A percentile compares a stretch with the other conserved stretches of the same genome.
Conservation (phyloP, 768 basidiomycete genomes). For the Hydnomerulius pinastri region DNA sequence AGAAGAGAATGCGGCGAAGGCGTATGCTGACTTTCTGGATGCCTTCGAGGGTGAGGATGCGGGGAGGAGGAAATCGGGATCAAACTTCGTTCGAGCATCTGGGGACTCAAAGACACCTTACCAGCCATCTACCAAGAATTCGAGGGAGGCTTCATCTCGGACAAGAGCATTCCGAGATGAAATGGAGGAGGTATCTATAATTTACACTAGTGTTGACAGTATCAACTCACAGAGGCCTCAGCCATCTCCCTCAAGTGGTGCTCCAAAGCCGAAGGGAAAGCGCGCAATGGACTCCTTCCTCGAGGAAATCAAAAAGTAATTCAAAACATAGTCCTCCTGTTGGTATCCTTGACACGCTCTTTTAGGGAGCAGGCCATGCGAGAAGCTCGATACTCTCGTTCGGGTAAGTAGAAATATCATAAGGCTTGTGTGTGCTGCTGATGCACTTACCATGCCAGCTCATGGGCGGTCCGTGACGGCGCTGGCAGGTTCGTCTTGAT, state of each 20-base stretch:
- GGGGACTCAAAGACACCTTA: slow-evolving; percentile 40
- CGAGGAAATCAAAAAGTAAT: slow-evolving; percentile 92
- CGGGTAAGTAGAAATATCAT: slow-evolving; percentile 43
- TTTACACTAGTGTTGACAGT: neutral
- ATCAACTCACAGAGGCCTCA: slow-evolving; percentile 26
- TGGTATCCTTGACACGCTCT: slow-evolving; percentile 4
- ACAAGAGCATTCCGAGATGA: slow-evolving; percentile 33
- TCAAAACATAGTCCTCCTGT: neutral
- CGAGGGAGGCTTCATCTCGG: slow-evolving; percentile 32
- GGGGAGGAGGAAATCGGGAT: slow-evolving; percentile 47
- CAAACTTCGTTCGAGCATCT: slow-evolving; percentile 65
- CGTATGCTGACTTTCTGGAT: slow-evolving; percentile 82
- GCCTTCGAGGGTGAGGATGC: slow-evolving; percentile 77
- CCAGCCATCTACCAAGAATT: slow-evolving; percentile 41
- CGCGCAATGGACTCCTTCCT: slow-evolving; percentile 95
- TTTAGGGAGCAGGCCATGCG: slow-evolving; percentile 90
- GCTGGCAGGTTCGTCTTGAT: slow-evolving; percentile 67
- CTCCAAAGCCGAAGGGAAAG: slow-evolving; percentile 85
- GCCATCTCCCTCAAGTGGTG: slow-evolving; percentile 57
- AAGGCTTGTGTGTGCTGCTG: neutral
- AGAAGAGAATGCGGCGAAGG: slow-evolving; percentile 75
- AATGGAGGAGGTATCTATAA: slow-evolving; percentile 34
- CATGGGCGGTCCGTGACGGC: slow-evolving; percentile 85
- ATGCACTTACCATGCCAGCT: slow-evolving; percentile 33
- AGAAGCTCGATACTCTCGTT: slow-evolving; percentile 79